Conservation (phyloP, 257 asterid genomes). For the Prunella vulgaris region DNA sequence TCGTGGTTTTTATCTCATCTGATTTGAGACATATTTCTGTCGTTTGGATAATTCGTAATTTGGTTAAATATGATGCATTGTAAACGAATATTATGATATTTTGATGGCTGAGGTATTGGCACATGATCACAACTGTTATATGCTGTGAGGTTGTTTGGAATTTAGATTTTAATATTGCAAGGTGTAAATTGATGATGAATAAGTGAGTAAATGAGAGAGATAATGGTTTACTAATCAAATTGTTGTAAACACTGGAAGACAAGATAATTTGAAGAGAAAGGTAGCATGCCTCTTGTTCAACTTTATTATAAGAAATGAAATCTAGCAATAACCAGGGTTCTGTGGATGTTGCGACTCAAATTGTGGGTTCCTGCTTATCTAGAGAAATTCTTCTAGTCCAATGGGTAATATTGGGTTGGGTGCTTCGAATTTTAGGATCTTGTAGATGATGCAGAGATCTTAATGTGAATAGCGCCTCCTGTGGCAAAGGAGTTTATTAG, state of each 20-base stretch:
- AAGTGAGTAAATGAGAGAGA: not conserved
- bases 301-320: not conserved
- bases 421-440: not conserved
- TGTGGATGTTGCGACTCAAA: not conserved
- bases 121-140: not conserved
- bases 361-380: not conserved
- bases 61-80: not conserved
- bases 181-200: not conserved
- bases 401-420: not conserved
- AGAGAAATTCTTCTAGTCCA: not conserved
- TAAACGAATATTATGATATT: not conserved
- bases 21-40: constrained; percentile 11
- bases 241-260: not conserved
- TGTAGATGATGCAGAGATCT: not conserved
- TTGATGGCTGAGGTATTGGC: not conserved
- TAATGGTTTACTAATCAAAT: not conserved
- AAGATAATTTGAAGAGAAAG: not conserved
- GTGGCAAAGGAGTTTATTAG: not conserved
- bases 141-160: not conserved
- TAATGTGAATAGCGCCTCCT: not conserved
- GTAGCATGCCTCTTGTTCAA: not conserved
- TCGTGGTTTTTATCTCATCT: not conserved
- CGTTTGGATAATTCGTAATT: not conserved
- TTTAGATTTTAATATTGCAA: constrained; percentile 2
- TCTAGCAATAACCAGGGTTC: not conserved